Conservation (phyloP, 345 rosid species). For the Lumnitzera littorea region DNA sequence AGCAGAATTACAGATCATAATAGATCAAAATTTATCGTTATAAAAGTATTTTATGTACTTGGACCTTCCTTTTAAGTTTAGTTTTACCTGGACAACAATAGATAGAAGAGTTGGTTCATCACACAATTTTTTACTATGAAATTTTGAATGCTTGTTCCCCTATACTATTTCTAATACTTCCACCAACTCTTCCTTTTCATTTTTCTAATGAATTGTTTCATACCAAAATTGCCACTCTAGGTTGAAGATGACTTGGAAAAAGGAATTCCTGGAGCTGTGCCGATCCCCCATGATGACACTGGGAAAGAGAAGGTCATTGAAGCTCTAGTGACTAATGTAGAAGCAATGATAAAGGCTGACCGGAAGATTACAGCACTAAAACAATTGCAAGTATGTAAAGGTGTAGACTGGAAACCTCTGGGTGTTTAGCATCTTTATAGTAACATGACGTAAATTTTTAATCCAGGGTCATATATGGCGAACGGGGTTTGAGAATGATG, state of each 20-base stretch:
- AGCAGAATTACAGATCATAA: too few relatives aligned
- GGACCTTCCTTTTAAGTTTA: too few relatives aligned
- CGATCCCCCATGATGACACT: slow-evolving; percentile 58
- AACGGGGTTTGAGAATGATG: slow-evolving; percentile 73
- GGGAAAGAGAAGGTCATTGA: slow-evolving; percentile 79
- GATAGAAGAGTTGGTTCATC: too few relatives aligned
- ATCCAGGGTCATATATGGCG: slow-evolving; percentile 95
- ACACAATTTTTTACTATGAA: too few relatives aligned
- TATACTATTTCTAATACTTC: too few relatives aligned
- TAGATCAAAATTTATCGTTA: too few relatives aligned
- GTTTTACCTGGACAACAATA: too few relatives aligned
- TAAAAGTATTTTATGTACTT: too few relatives aligned
- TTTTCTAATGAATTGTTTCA: too few relatives aligned
- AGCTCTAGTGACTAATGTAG: slow-evolving; percentile 78
- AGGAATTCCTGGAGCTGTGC: slow-evolving; percentile 60
- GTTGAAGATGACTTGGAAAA: slow-evolving; percentile 67
- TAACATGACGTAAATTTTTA: background rate
- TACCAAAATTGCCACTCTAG: slow-evolving; percentile 20
- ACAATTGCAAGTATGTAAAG: slow-evolving; percentile 73
- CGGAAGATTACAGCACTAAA: slow-evolving; percentile 91
- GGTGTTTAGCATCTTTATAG: slow-evolving; percentile 8
- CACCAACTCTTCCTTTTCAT: too few relatives aligned
- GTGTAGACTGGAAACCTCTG: background rate
- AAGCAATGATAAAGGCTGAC: slow-evolving; percentile 91
- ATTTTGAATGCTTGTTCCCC: too few relatives aligned